Evolutionary conservation across 2,329 filamentous ascomycete genomes (phyloP).

Genomic region (Knufia petricola): DNA sequence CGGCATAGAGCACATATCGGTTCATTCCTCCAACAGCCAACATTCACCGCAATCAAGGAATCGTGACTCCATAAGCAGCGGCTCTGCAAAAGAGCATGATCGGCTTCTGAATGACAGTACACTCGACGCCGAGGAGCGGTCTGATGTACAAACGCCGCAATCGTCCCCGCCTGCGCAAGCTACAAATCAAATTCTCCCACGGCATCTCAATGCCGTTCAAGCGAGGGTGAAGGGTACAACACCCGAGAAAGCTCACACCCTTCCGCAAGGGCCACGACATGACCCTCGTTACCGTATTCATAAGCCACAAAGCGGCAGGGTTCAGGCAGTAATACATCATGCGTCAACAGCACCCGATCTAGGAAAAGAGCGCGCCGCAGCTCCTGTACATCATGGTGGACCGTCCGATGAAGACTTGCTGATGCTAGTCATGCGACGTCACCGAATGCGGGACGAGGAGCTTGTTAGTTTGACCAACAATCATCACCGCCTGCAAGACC

Average conservation of each 20-base stretch:
- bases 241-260: too few species aligned
- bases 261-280: neutral
- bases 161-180: neutral
- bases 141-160: neutral
- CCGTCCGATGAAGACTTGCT: slow-evolving; percentile 19
- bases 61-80: neutral
- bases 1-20: too few species aligned
- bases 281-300: too few species aligned
- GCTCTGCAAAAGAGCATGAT: neutral
- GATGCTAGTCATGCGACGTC: slow-evolving; percentile 14
- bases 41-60: neutral
- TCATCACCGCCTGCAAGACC: slow-evolving; percentile 9
- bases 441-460: slow-evolving; percentile 10
- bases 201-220: neutral
- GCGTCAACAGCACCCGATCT: neutral
- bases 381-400: neutral
- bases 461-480: slow-evolving; percentile 5
- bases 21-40: too few species aligned
- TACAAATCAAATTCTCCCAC: neutral
- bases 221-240: too few species aligned
- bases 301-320: too few species aligned
- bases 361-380: neutral
- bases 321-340: too few species aligned
- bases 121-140: neutral
- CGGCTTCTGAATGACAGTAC: neutral